Base-by-base conservation (phyloP, 23 red algal species). In the Cyanidioschyzon merolae region DNA sequence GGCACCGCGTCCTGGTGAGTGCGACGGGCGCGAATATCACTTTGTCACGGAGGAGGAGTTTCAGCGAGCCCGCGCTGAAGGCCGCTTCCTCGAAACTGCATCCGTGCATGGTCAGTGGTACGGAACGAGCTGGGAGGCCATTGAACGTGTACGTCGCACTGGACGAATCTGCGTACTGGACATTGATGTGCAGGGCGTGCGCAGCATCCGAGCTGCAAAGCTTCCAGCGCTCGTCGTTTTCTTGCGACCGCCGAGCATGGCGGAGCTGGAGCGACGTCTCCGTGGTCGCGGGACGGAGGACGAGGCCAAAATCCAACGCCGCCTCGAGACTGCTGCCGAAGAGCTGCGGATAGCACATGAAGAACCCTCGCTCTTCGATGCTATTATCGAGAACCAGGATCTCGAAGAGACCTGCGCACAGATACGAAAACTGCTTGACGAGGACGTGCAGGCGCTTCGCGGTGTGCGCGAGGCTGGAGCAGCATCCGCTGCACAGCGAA, bases 151-250 rank as follows among this genome's bases (percentile, higher is more conserved):
- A 39, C 68, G 78, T 25, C 34, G 77, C 57, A 50, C 71, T 37
- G 88, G 88, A 0, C 54, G 75, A 37, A 86, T 91, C 75, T 90
- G 93, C 75, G 82, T 97, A 15, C 79, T 97, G 0, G 93, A 97
- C 37, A 90, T 97, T 63, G 93, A 97, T 68, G 93, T 97, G 63
- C 93, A 97, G 77, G 93, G 93, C n/a, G 90, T 84, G 51, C 93
- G 93, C 32, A 75, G 78, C 29, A 86, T 90, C 58, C 87, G 93
- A 35, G 58, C 40, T 36, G 85, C 74, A 51, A 68, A 50, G 0
- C 59, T 97, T 1, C 57, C 77, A 0, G 93, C 93, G 34, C 82
- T 85, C 77, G 84, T 90, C 34, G 83, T 97, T 79, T 97, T 97
- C 63, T 40, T 97, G 12, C 79, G 81, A 15, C 93, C 93, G 78